phyloP scores from a whole-genome alignment of 108 stramenopile genomes.

The Pseudonitzschia pungens region DNA sequence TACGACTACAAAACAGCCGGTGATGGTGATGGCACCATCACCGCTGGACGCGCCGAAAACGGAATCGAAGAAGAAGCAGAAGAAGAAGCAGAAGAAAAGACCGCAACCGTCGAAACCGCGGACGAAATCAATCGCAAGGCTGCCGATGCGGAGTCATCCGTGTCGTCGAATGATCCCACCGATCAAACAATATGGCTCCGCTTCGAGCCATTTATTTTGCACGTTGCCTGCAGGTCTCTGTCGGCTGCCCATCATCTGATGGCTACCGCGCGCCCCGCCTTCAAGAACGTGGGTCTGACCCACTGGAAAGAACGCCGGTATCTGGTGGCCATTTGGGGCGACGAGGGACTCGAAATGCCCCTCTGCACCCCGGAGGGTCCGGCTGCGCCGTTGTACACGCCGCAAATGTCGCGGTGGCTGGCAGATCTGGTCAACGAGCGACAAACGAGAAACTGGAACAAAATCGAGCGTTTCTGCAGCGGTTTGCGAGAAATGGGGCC shows the following conservation, averaged over 20 bases:
- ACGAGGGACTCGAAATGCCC: constrained; percentile 92
- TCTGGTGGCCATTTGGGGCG: constrained; percentile 85
- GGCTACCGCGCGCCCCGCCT: constrained; percentile 75
- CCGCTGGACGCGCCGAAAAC: constrained; percentile 17
- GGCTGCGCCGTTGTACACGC: constrained; percentile 4
- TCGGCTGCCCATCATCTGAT: constrained; percentile 67
- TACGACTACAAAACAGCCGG: constrained; percentile 52
- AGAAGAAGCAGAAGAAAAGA: not conserved
- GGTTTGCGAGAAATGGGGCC: constrained; percentile 44
- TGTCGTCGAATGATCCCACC: not conserved
- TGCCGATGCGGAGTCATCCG: not conserved
- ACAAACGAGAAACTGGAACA: constrained; percentile 83
- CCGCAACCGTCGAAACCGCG: constrained; percentile 2
- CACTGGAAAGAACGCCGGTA: constrained; percentile 74
- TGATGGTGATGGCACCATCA: constrained; percentile 16
- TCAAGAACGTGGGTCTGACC: constrained; percentile 89
- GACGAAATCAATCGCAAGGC: constrained; percentile 13
- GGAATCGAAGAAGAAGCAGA: not conserved
- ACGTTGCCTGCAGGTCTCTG: constrained; percentile 80
- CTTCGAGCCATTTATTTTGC: constrained; percentile 88
- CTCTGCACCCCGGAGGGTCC: constrained; percentile 40
- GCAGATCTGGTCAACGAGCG: constrained; percentile 77
- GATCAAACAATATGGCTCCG: constrained; percentile 65
- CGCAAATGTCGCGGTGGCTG: constrained; percentile 56
- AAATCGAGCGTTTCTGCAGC: constrained; percentile 79